phyloP scores from a whole-genome alignment of 179 eudicot genomes.

The Actinidia polygama region DNA sequence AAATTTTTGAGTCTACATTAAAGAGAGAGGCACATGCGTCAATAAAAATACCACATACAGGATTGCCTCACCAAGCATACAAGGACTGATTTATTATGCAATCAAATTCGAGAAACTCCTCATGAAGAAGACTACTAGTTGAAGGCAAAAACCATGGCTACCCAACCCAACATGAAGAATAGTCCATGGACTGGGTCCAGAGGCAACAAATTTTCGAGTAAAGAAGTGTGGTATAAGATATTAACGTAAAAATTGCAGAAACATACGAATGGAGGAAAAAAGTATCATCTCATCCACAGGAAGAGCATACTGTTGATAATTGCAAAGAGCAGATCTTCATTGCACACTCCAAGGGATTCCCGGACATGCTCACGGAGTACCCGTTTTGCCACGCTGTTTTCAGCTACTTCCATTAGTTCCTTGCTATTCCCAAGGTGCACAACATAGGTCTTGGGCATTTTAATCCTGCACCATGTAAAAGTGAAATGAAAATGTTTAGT shows the following conservation, averaged over 20 bases:
- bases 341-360: slow-evolving; percentile 81
- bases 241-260: not conserved
- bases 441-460: slow-evolving; percentile 86
- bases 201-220: not conserved
- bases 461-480: slow-evolving; percentile 55
- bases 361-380: slow-evolving; percentile 83
- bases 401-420: slow-evolving; percentile 91
- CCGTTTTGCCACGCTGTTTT: slow-evolving; percentile 75
- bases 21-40: not conserved
- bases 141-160: not conserved
- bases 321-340: slow-evolving; percentile 82
- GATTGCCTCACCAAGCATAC: not conserved
- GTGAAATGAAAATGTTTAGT: slow-evolving; percentile 8
- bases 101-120: not conserved
- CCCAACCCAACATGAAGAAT: not conserved
- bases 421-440: slow-evolving; percentile 97
- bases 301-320: slow-evolving; percentile 78
- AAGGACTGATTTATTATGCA: not conserved
- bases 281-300: not conserved
- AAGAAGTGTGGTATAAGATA: not conserved
- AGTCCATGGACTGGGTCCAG: not conserved
- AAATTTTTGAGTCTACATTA: too few relatives aligned
- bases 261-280: not conserved
- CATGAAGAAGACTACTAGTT: not conserved
- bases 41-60: not conserved